Evolutionary conservation across 805 yeast genomes (phyloP).

Genomic region (Debaryomyces hansenii): DNA sequence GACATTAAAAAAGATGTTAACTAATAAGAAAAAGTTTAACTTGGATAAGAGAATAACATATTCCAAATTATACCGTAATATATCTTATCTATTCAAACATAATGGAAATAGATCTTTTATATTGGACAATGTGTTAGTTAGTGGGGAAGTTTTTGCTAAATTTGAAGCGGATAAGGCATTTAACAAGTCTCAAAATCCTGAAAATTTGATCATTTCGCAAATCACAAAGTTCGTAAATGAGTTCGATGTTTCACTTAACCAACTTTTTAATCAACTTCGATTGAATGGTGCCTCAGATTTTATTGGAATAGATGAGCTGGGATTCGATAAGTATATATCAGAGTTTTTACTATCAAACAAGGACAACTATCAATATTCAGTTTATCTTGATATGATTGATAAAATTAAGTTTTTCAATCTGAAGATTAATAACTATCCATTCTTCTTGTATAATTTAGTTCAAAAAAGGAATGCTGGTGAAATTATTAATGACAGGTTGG

Average conservation of each 20-base stretch:
- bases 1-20: conserved; percentile 14
- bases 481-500: not conserved
- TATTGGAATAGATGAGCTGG: conserved; percentile 9
- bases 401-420: conserved; percentile 14
- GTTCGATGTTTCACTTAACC: conserved; percentile 5
- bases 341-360: conserved; percentile 2
- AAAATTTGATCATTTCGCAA: conserved; percentile 13
- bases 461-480: conserved; percentile 4
- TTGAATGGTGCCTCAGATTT: conserved; percentile 2
- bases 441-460: conserved; percentile 17
- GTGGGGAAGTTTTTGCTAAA: conserved; percentile 24
- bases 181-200: conserved; percentile 4
- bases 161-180: conserved; percentile 18
- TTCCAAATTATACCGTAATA: conserved; percentile 29
- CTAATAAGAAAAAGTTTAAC: conserved; percentile 11
- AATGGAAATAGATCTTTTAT: conserved; percentile 32
- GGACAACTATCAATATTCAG: conserved; percentile 12
- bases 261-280: conserved; percentile 4
- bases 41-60: conserved; percentile 19
- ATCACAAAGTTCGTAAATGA: conserved; percentile 11
- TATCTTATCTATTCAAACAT: conserved; percentile 29
- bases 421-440: conserved; percentile 20
- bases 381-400: conserved; percentile 8
- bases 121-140: conserved; percentile 34
- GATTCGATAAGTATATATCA: conserved; percentile 13